phyloP scores from a whole-genome alignment of 345 rosid species.

The Gossypium ekmanianum region DNA sequence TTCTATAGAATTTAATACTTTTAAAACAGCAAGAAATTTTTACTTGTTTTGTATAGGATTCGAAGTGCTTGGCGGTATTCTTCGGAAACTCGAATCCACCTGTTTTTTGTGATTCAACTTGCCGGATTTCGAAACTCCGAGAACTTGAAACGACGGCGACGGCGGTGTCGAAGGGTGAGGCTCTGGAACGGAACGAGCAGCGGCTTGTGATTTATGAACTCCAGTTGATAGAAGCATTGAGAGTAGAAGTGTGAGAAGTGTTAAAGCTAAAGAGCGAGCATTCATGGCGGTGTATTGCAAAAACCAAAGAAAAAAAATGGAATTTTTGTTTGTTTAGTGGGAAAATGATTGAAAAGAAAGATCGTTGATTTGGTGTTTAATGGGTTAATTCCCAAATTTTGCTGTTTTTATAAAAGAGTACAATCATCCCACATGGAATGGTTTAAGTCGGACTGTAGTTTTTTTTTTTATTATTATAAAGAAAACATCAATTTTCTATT shows the following conservation, averaged over 20 bases:
- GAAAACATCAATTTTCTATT: no score
- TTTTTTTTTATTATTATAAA: not conserved
- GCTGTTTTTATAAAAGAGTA: not conserved
- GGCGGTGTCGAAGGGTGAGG: no score
- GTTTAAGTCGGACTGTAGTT: no score
- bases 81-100: constrained; percentile 49
- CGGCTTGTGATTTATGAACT: no score
- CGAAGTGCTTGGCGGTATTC: constrained; percentile 65
- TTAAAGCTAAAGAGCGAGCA: constrained; percentile 25
- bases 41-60: constrained; percentile 82
- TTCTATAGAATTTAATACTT: no score
- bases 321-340: not conserved
- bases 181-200: no score
- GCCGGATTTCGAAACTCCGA: constrained; percentile 32
- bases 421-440: no score
- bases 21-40: constrained; percentile 18
- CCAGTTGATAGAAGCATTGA: constrained; percentile 21
- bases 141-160: constrained; percentile 18
- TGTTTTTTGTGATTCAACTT: constrained; percentile 36
- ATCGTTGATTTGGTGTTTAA: not conserved
- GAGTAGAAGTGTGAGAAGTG: constrained; percentile 33
- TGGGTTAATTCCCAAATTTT: not conserved
- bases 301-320: no score
- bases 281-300: constrained; percentile 33
- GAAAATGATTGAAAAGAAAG: constrained; percentile 11